Conservation (phyloP, 2,329 filamentous ascomycete species). For the Aschersonia sp. region DNA sequence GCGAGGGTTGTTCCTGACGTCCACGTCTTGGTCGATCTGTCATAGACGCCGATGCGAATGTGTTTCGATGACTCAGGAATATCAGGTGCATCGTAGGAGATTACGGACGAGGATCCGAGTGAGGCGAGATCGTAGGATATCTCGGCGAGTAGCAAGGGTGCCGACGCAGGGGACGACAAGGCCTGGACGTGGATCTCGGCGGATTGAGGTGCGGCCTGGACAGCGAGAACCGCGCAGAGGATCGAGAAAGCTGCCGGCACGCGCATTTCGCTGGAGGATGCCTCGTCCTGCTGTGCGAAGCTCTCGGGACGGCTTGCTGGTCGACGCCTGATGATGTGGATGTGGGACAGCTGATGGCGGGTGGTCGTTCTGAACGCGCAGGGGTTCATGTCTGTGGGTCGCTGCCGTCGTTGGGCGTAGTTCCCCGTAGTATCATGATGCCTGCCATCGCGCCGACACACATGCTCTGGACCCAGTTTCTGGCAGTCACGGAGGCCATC, state of each 20-base stretch:
- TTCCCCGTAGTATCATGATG: too few relatives aligned
- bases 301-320: too few relatives aligned
- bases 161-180: slow-evolving; percentile 18
- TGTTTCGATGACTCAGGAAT: slow-evolving; percentile 29
- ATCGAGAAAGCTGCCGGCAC: slow-evolving; percentile 23
- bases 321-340: too few relatives aligned
- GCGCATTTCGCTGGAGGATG: slow-evolving; percentile 21
- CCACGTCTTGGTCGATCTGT: slow-evolving; percentile 31
- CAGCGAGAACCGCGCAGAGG: slow-evolving; percentile 26
- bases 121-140: slow-evolving; percentile 37
- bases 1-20: slow-evolving; percentile 39
- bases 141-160: slow-evolving; percentile 34
- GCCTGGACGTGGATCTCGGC: slow-evolving; percentile 41
- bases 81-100: slow-evolving; percentile 42
- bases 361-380: too few relatives aligned
- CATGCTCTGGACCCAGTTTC: too few relatives aligned
- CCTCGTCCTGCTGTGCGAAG: too few relatives aligned
- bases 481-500: too few relatives aligned
- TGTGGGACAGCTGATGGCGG: too few relatives aligned
- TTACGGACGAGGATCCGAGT: slow-evolving; percentile 28
- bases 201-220: slow-evolving; percentile 25
- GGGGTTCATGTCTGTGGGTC: too few relatives aligned
- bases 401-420: too few relatives aligned
- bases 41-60: slow-evolving; percentile 44
- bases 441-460: too few relatives aligned